Conservation (phyloP, 129 eudicot species). For the Artemisia tridentata region DNA sequence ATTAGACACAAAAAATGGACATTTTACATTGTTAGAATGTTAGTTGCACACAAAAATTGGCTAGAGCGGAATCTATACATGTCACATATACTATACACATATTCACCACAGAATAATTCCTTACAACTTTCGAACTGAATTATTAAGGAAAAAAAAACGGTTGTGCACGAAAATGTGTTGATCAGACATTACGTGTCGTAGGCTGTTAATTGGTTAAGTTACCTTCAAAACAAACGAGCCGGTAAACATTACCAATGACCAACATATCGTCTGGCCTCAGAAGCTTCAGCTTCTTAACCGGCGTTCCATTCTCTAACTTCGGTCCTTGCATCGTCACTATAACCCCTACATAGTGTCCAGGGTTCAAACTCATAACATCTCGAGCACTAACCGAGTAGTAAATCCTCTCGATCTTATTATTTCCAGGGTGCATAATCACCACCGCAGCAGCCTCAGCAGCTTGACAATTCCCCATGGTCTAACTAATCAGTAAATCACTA, state of each 20-base stretch:
- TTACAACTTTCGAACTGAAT: no score
- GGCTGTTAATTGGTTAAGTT: neutral
- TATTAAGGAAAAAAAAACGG: no score
- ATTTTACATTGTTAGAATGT: neutral
- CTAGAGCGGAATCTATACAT: no score
- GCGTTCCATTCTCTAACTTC: conserved; percentile 31
- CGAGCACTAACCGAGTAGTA: conserved; percentile 55
- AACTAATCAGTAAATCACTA: neutral
- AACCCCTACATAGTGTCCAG: conserved; percentile 66
- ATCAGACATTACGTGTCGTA: no score
- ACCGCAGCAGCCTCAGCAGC: conserved; percentile 78
- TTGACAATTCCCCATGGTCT: conserved; percentile 73
- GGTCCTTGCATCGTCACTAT: conserved; percentile 27
- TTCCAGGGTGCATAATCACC: conserved; percentile 54
- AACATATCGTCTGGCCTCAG: conserved; percentile 66
- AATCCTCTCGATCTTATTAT: conserved; percentile 51
- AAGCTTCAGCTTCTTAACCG: conserved; percentile 56
- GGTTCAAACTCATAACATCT: conserved; percentile 62
- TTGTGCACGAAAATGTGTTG: no score
- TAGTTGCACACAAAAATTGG: no score
- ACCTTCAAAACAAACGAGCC: conserved; percentile 72
- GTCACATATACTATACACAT: no score
- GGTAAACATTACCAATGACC: conserved; percentile 68
- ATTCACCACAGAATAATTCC: no score
- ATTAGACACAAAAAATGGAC: neutral